phyloP scores from a whole-genome alignment of 164 flowering plant genomes.

The Amborella trichopoda region DNA sequence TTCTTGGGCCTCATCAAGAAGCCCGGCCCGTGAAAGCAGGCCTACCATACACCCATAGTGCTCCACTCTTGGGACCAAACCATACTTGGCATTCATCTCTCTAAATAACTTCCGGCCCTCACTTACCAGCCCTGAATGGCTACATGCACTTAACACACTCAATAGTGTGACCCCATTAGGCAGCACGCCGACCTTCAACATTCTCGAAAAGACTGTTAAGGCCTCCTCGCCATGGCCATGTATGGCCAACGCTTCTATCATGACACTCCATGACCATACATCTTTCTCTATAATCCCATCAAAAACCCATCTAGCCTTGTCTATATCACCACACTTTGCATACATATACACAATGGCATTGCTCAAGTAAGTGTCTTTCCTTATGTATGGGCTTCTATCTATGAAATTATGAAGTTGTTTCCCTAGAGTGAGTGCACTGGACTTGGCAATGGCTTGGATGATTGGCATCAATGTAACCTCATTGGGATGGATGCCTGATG shows the following conservation, averaged over 20 bases:
- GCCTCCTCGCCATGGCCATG: no score
- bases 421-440: neutral
- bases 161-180: conserved; percentile 20
- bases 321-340: no score
- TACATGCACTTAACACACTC: conserved; percentile 18
- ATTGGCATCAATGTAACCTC: neutral
- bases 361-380: no score
- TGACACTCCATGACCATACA: no score
- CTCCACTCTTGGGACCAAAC: conserved; percentile 14
- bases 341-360: no score
- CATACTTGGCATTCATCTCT: conserved; percentile 14
- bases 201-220: neutral
- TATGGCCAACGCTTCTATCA: no score
- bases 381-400: neutral
- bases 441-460: neutral
- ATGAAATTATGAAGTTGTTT: neutral
- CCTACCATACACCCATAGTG: conserved; percentile 25
- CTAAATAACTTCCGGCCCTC: conserved; percentile 13
- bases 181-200: conserved; percentile 2
- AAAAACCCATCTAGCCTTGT: no score
- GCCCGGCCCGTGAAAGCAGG: conserved; percentile 17
- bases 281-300: no score
- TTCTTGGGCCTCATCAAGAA: conserved; percentile 13
- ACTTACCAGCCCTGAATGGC: conserved; percentile 10
- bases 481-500: neutral